These are phyloP conservation scores for Tricholoma hemisulphureum DNA, from an alignment of 768 basidiomycete species.

Conservation along the genomic window DNA sequence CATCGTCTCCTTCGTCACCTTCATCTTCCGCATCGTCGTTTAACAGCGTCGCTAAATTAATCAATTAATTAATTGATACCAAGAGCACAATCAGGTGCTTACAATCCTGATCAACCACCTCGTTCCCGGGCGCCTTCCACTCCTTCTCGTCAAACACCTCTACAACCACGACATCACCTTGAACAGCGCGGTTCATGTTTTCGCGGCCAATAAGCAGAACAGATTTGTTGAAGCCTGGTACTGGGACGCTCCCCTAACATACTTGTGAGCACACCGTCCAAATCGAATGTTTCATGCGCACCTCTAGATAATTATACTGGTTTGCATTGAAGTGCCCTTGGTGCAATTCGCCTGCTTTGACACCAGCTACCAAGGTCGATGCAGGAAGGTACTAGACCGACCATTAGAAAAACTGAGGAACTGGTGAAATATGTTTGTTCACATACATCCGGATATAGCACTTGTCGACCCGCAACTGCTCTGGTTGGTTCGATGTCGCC, in stretches of 20 bases:
- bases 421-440: slow-evolving; percentile 10
- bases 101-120: slow-evolving; percentile 94
- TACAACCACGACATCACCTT: slow-evolving; percentile 91
- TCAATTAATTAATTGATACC: neutral
- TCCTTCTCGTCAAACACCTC: slow-evolving; percentile 83
- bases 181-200: slow-evolving; percentile 93
- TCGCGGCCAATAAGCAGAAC: slow-evolving; percentile 84
- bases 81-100: slow-evolving; percentile 20
- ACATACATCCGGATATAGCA: slow-evolving; percentile 72
- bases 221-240: slow-evolving; percentile 70
- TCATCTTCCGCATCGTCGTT: slow-evolving; percentile 86
- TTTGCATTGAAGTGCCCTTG: slow-evolving; percentile 96
- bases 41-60: slow-evolving; percentile 67
- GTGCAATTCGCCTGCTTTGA: slow-evolving; percentile 80
- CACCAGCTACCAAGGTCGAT: slow-evolving; percentile 70
- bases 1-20: slow-evolving; percentile 52
- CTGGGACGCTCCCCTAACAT: slow-evolving; percentile 73
- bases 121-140: slow-evolving; percentile 91
- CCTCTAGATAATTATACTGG: slow-evolving; percentile 94
- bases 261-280: neutral
- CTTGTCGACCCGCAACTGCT: slow-evolving; percentile 50
- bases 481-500: slow-evolving; percentile 64
- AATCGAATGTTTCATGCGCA: slow-evolving; percentile 25
- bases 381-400: slow-evolving; percentile 70
- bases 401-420: neutral